A percentile compares a stretch with the other conserved stretches of the same genome.
Evolutionary conservation across 257 asterid species (phyloP).

Genomic region (Ligustrum vulgare): DNA sequence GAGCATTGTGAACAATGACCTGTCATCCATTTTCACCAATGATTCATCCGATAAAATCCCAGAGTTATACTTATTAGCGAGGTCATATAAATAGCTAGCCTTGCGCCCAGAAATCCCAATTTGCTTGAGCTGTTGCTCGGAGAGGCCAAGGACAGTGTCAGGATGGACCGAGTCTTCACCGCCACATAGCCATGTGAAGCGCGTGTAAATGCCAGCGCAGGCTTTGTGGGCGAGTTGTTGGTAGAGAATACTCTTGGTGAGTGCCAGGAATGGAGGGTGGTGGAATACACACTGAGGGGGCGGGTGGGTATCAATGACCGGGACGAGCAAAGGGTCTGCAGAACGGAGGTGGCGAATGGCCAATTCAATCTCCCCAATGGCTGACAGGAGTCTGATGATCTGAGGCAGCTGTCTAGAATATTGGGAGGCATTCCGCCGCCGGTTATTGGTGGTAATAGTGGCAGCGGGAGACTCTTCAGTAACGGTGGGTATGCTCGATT

Average conservation of each 20-base stretch:
- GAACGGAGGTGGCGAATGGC: slow-evolving; percentile 64
- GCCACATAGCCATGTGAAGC: slow-evolving; percentile 76
- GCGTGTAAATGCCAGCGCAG: slow-evolving; percentile 69
- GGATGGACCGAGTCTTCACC: slow-evolving; percentile 65
- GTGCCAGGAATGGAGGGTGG: slow-evolving; percentile 65
- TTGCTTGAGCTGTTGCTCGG: slow-evolving; percentile 78
- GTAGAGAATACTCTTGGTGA: slow-evolving; percentile 73
- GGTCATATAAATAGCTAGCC: slow-evolving; percentile 77
- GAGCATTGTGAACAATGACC: slow-evolving; percentile 81
- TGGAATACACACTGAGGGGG: slow-evolving; percentile 62
- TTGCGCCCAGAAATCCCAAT: slow-evolving; percentile 91
- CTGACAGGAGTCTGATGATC: slow-evolving; percentile 60
- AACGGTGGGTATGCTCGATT: too few species aligned
- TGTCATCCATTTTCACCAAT: slow-evolving; percentile 87
- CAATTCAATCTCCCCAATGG: slow-evolving; percentile 59
- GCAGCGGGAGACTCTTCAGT: slow-evolving; percentile 16
- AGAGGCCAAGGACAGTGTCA: slow-evolving; percentile 59
- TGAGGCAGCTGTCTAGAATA: slow-evolving; percentile 53
- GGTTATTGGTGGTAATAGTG: slow-evolving; percentile 34
- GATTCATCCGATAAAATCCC: slow-evolving; percentile 80
- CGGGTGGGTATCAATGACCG: slow-evolving; percentile 55
- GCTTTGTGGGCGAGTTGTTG: slow-evolving; percentile 89
- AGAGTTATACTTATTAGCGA: slow-evolving; percentile 67
- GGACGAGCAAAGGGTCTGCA: slow-evolving; percentile 56
- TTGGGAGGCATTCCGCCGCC: slow-evolving; percentile 56